Evolutionary conservation across 83 land plant species (phyloP), one percentile per base, ranked within the genome.

Genomic region (Picea engelmannii): DNA sequence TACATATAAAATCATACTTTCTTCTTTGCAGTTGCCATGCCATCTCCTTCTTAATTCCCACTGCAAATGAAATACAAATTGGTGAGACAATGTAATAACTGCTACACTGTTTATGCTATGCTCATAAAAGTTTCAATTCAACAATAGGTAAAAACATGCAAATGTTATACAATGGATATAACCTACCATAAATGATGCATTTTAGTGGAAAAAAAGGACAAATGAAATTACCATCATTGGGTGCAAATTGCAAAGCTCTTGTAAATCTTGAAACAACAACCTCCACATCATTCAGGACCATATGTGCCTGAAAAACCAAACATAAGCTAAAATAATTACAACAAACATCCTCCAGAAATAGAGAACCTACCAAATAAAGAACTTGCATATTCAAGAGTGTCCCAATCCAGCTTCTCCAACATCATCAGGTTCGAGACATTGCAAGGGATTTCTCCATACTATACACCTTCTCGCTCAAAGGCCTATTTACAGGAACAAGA

Each of bases 351-450:
- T 6, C 47, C 74, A 69, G 47, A 69, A 69, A 27, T 13, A 67
- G 20, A 69, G 74, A n/a, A 38, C 47, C 74, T 69, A 2, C 47
- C 21, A 38, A 38, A 31, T 55, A 69, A 38, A 69, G 18, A 27
- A 27, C 31, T 27, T 27, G 0, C 31, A 27, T 27, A 27, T 27
- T 27, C 31, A 27, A 27, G 31, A 27, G 31, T 86, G 47, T 79
- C 20, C 67, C 90, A 86, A 58, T 92, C 90, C n/a, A 92, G 86
- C 55, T 86, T 86, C 74, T 17, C 85, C 27, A 92, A 74, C 11
- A 47, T 13, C 12, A 79, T 27, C 23, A 92, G 62, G 49, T 76
- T 71, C 38, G 81, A 80, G 6, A 92, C 52, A 11, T 84, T 81
- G 0, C 40, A 17, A 16, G 94, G 94, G 11, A 92, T 84, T 76